Conservation (phyloP, 306 rosid species). For the Elaeagnus macrophylla region DNA sequence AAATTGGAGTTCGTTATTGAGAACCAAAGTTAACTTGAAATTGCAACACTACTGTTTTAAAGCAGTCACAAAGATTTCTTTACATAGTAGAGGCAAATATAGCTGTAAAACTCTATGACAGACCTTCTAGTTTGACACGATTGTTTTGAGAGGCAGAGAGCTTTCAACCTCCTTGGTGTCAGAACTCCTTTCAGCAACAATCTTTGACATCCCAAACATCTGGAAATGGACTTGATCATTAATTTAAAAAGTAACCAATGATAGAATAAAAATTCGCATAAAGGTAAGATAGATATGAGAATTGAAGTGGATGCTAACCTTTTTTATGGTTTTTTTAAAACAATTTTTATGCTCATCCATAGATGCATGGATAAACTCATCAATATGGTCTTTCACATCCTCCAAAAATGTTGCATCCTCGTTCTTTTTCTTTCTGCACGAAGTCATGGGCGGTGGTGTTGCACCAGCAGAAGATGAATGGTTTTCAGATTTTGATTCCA, state of each 20-base stretch:
- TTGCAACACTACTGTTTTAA: too few relatives aligned
- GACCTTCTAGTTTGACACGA: constrained; percentile 40
- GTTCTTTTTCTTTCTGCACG: constrained; percentile 73
- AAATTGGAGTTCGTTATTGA: too few relatives aligned
- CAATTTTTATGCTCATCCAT: constrained; percentile 87
- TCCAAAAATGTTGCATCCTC: constrained; percentile 72
- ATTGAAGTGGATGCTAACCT: constrained; percentile 31
- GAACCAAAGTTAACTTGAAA: too few relatives aligned
- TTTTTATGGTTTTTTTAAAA: constrained; percentile 67
- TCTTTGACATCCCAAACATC: constrained; percentile 88
- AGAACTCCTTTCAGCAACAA: constrained; percentile 50
- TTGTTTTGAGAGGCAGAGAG: constrained; percentile 59
- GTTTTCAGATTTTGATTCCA: constrained; percentile 48
- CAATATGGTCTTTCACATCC: constrained; percentile 81
- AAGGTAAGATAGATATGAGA: background rate
- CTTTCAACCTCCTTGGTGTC: constrained; percentile 66
- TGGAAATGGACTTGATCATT: constrained; percentile 27
- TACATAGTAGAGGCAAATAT: background rate
- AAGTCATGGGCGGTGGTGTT: constrained; percentile 31
- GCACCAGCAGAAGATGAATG: constrained; percentile 26
- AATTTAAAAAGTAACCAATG: background rate
- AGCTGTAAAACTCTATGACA: background rate
- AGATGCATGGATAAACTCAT: constrained; percentile 73
- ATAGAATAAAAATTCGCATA: background rate
- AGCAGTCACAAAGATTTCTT: too few relatives aligned